Percentiles rank a stretch among this genome's conserved stretches.
Evolutionary conservation across 2,329 filamentous ascomycete species (phyloP).

Genomic region (Arachnomyces sp.): DNA sequence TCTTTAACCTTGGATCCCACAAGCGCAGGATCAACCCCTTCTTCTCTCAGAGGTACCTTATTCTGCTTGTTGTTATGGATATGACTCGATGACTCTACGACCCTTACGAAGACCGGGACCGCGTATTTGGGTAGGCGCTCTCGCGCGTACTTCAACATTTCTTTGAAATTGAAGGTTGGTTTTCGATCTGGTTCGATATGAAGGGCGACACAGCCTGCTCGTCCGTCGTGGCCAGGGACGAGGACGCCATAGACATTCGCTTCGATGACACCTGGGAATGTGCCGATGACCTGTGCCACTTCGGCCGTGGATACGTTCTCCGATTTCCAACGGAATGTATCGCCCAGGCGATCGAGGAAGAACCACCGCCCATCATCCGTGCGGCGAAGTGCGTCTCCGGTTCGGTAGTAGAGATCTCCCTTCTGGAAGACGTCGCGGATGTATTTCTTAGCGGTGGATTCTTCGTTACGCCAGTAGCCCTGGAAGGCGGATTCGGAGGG

Average conservation of each 20-base stretch:
- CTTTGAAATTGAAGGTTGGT: constrained; percentile 49
- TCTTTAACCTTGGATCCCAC: constrained; percentile 38
- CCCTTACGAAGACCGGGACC: constrained; percentile 63
- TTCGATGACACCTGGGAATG: constrained; percentile 53
- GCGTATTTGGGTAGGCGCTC: constrained; percentile 62
- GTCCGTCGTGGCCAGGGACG: constrained; percentile 59
- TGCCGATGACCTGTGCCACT: constrained; percentile 57
- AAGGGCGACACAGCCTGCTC: constrained; percentile 50
- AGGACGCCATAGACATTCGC: constrained; percentile 64
- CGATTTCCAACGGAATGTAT: constrained; percentile 69
- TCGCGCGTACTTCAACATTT: constrained; percentile 47
- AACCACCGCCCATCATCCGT: constrained; percentile 59
- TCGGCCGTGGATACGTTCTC: constrained; percentile 63
- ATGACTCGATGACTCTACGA: constrained; percentile 42
- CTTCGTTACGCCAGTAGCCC: constrained; percentile 62
- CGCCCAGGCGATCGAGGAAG: constrained; percentile 63
- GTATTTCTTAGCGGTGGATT: constrained; percentile 61
- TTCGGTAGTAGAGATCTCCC: constrained; percentile 62
- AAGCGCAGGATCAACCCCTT: constrained; percentile 55
- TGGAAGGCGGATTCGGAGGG: constrained; percentile 53
- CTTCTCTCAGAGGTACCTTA: constrained; percentile 61
- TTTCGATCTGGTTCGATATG: constrained; percentile 35
- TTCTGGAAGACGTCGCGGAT: constrained; percentile 57
- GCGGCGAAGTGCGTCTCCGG: constrained; percentile 58
- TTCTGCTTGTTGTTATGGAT: constrained; percentile 71